These are phyloP conservation scores for Fonsecaea erecta DNA, from an alignment of 2,329 filamentous ascomycete species.

Conservation along the genomic window DNA sequence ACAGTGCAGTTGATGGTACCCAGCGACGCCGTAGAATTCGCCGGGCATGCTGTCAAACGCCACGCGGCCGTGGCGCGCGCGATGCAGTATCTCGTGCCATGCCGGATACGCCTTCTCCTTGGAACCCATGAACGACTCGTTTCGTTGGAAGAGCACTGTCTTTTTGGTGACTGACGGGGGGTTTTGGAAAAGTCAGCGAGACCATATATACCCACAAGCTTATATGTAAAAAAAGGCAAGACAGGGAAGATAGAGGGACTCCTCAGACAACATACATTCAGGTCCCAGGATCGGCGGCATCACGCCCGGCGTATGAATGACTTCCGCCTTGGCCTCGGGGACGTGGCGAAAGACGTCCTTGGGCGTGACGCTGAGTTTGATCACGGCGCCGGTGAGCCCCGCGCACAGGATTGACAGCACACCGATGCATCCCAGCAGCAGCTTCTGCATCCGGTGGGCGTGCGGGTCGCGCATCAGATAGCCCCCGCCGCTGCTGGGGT, in stretches of 20 bases:
- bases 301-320: conserved; percentile 3
- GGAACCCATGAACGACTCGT: conserved; percentile 10
- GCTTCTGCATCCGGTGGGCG: background rate
- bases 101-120: conserved; percentile 4
- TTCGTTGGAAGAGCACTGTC: conserved; percentile 9
- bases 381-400: background rate
- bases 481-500: background rate
- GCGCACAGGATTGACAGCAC: conserved; percentile 1
- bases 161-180: conserved; percentile 11
- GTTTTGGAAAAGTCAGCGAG: background rate
- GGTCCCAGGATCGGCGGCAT: conserved; percentile 14
- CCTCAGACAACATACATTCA: conserved; percentile 4
- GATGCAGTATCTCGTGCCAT: conserved; percentile 9
- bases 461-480: conserved; percentile 5
- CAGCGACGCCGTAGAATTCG: conserved; percentile 10
- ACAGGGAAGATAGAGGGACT: background rate
- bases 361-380: conserved; percentile 9
- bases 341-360: conserved; percentile 14
- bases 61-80: conserved; percentile 3
- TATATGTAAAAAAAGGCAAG: background rate
- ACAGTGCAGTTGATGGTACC: conserved; percentile 13
- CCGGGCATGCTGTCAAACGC: conserved; percentile 9
- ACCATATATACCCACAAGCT: background rate
- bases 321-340: conserved; percentile 4
- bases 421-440: background rate